A percentile compares a stretch with the other conserved stretches of the same genome.
Evolutionary conservation across 2,329 filamentous ascomycete species (phyloP).

Genomic region (Diplodia corticola): DNA sequence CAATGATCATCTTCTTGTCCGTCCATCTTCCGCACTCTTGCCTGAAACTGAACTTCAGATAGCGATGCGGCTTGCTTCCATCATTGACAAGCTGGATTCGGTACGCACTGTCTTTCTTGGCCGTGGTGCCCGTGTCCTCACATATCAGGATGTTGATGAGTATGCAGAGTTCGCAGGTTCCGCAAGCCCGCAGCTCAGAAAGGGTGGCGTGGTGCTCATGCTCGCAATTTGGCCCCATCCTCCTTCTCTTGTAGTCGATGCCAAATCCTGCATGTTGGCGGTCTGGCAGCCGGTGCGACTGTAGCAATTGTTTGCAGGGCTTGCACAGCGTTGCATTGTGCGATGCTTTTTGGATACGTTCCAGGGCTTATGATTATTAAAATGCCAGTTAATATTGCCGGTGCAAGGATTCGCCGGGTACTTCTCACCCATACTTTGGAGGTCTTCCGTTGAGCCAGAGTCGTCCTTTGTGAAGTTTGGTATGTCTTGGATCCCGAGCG

Average conservation of each 20-base stretch:
- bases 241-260: neutral
- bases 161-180: neutral
- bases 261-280: neutral
- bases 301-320: neutral
- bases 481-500: neutral
- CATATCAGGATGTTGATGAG: neutral
- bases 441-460: neutral
- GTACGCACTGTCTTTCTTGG: neutral
- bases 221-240: neutral
- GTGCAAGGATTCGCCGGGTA: neutral
- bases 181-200: neutral
- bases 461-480: neutral
- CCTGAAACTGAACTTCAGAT: neutral
- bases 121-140: neutral
- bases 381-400: too few species aligned
- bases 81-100: neutral
- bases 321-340: neutral
- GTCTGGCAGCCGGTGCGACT: neutral
- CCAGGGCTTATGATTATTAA: neutral
- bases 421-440: constrained; percentile 1
- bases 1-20: constrained; percentile 6
- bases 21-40: neutral
- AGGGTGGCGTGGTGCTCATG: neutral
- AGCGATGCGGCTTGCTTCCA: neutral
- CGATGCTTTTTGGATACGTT: neutral